Percentiles rank a stretch among this genome's conserved stretches.
Conservation (phyloP, 225 moss, liverwort and hornwort genomes). For the Straminergon stramineum region DNA sequence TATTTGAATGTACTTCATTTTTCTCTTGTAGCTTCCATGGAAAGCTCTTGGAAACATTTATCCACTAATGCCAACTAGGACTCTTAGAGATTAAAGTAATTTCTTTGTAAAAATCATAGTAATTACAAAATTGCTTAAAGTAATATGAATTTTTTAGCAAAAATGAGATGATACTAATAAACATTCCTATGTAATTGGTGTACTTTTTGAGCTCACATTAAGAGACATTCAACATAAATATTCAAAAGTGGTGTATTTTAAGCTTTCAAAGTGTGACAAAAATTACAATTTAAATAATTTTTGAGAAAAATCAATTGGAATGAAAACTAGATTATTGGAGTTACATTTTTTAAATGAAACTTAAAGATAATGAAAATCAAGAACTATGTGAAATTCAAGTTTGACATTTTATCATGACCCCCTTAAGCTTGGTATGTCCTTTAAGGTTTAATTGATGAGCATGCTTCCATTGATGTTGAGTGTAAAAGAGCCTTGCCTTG, state of each 20-base stretch:
- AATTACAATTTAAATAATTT: neutral
- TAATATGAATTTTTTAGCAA: no score
- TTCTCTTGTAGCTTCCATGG: accelerated
- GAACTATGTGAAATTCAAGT: neutral
- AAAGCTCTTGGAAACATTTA: neutral
- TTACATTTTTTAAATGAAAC: neutral
- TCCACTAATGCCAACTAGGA: no score
- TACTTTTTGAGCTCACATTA: accelerated
- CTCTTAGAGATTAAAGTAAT: no score
- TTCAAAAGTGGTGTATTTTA: neutral
- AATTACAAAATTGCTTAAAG: neutral
- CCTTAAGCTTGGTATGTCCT: neutral
- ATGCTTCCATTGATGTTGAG: neutral
- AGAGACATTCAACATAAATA: neutral
- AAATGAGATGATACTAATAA: neutral
- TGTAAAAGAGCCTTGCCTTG: neutral
- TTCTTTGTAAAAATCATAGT: neutral
- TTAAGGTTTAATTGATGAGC: neutral
- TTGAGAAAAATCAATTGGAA: neutral
- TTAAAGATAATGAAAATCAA: neutral
- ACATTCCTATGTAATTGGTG: accelerated
- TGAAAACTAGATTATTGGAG: neutral
- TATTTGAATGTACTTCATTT: neutral
- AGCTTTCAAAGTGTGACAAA: neutral
- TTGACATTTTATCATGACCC: neutral